These are phyloP conservation scores for Musa itinerans DNA, from an alignment of 176 grass and related monocot genomes.

Conservation along the genomic window DNA sequence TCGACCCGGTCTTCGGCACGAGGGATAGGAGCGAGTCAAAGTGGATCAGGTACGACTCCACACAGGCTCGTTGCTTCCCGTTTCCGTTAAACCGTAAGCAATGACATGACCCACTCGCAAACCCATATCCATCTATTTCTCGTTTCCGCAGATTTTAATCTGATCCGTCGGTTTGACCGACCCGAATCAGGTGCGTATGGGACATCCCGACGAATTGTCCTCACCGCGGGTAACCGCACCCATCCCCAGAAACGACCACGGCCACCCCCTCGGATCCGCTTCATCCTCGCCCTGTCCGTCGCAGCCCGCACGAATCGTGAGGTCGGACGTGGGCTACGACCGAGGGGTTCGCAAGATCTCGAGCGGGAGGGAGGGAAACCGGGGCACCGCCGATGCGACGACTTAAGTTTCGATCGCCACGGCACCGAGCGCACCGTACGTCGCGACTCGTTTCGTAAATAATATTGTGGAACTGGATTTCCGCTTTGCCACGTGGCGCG, in stretches of 20 bases:
- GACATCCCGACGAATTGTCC: background rate
- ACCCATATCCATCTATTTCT: too few relatives aligned
- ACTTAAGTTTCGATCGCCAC: too few relatives aligned
- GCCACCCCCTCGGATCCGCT: background rate
- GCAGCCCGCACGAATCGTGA: background rate
- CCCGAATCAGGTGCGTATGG: background rate
- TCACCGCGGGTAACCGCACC: background rate
- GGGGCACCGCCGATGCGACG: background rate
- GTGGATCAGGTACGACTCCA: background rate
- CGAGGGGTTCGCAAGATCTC: background rate
- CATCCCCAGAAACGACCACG: background rate
- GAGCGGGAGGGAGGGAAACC: background rate
- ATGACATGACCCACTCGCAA: background rate
- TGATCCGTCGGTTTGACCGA: background rate
- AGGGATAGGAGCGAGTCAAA: background rate
- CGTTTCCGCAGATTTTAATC: background rate
- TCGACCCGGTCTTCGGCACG: background rate
- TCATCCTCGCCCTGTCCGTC: background rate
- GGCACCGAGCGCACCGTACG: too few relatives aligned
- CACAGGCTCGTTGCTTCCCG: background rate
- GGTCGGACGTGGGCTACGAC: background rate
- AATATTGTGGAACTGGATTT: background rate
- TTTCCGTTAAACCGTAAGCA: background rate
- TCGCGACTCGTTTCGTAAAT: background rate
- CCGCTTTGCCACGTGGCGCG: conserved; percentile 10